Conservation (phyloP, 2,329 filamentous ascomycete genomes). For the Sporothrix inflata region DNA sequence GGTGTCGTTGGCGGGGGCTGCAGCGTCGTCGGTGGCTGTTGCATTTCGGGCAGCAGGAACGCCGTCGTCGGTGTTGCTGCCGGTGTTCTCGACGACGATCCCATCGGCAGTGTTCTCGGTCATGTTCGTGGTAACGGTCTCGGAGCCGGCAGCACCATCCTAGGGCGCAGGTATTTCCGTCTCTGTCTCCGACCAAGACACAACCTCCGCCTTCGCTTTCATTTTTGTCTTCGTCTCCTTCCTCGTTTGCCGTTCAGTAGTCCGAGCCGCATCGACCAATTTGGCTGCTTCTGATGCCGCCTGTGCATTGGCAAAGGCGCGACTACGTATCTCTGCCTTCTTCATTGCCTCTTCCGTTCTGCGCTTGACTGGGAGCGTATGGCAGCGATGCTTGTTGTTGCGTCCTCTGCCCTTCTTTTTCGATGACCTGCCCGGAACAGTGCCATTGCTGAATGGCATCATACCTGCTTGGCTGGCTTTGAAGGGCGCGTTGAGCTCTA, state of each 20-base stretch:
- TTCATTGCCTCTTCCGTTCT: no score
- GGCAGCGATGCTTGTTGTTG: background rate
- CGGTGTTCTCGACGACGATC: background rate
- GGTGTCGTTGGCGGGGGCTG: background rate
- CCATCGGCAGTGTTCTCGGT: background rate
- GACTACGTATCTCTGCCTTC: background rate
- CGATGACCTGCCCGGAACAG: background rate
- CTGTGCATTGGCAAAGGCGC: background rate
- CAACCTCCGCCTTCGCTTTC: background rate
- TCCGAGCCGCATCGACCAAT: background rate
- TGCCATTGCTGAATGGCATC: background rate
- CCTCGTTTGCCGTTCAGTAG: background rate
- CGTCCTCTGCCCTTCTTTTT: background rate
- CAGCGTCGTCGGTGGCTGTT: background rate
- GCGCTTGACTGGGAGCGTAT: background rate
- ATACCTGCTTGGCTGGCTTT: background rate
- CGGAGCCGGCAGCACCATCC: background rate
- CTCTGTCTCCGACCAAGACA: background rate
- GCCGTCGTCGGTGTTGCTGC: no score
- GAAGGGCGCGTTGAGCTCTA: background rate
- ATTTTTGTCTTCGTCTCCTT: background rate
- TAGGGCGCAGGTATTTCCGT: background rate
- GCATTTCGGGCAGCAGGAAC: no score
- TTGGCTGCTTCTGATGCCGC: background rate
- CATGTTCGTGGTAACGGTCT: background rate